Base-by-base conservation (phyloP, 306 rosid species). In the Sicyos baderoa region DNA sequence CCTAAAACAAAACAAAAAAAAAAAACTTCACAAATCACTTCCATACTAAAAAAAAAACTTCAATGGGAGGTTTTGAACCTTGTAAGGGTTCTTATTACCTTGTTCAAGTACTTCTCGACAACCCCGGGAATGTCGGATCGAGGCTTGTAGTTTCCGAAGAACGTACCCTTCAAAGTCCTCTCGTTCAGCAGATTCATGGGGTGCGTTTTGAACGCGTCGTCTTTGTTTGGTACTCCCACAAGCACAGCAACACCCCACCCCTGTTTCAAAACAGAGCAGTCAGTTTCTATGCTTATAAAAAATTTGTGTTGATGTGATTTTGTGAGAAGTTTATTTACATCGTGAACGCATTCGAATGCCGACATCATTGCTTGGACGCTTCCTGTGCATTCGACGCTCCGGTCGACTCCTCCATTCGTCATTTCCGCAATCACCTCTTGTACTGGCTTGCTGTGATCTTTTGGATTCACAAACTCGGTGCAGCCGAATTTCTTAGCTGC, bases 221-320 rank as follows among this genome's bases (percentile, higher is more conserved):
- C 96, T 80, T 84, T 91, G 75, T 5, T 91, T 40, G 95, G 96
- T 50, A 91, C 96, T 19, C 97, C 97, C 37, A 91, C 97, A 1
- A 91, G 91, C 8, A 91, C 97, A 23, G 96, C 97, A 71, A 87
- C 87, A 40, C 96, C 97, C 97, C 97, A 91, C 15, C 97, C 97
- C 97, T 91, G 80, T 44, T 37, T 37, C 44, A 7, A 5, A 37
- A 37, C 44, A 37, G 44, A 37, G 5, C 44, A 5, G 7, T 37
- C 44, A 37, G 44, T 37, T 37, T 7, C 44, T 7, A 6, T 37
- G 44, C 44, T 5, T 37, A 2, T 37, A 37, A 37, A 37, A 37
- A 37, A 37, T 2, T 0, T 37, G 44, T 37, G 9, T 37, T 37
- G 9, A 5, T 6, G 44, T 37, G 44, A 37, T 37, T 37, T 37